Percentiles rank a stretch among this genome's conserved stretches.
Conservation (phyloP, 352 stramenopile genomes). For the Phytophthora aleatoria region DNA sequence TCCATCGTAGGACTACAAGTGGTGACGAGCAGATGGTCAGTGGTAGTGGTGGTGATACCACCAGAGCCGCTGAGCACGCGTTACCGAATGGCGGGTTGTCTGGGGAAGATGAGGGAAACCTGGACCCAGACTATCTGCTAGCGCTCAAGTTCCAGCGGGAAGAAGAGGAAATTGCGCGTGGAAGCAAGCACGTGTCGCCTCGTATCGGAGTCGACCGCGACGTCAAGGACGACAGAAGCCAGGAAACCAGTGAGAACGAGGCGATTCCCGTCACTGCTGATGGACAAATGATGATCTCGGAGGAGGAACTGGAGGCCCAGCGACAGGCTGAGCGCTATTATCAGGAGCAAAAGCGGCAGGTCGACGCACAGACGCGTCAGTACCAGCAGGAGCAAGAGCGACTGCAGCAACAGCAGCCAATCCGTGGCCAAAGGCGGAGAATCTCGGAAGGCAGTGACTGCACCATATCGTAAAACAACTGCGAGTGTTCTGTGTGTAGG, state of each 20-base stretch:
- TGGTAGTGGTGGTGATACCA: conserved; percentile 3
- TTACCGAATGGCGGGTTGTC: conserved; percentile 19
- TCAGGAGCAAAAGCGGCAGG: conserved; percentile 65
- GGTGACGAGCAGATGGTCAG: conserved; percentile 1
- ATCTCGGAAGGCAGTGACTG: conserved; percentile 43
- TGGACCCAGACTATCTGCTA: conserved; percentile 74
- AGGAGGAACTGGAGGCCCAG: conserved; percentile 74
- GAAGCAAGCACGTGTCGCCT: conserved; percentile 29
- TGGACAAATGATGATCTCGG: conserved; percentile 61
- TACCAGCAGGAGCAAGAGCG: conserved; percentile 43
- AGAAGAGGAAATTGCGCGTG: conserved; percentile 55
- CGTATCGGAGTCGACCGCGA: conserved; percentile 8
- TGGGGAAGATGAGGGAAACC: conserved; percentile 16
- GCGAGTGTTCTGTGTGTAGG: neutral
- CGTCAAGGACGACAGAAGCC: conserved; percentile 1
- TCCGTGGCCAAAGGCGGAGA: conserved; percentile 21
- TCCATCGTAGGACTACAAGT: neutral
- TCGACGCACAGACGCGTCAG: conserved; percentile 46
- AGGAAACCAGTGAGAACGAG: conserved; percentile 41
- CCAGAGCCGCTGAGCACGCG: conserved; percentile 17
- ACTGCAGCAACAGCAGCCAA: conserved; percentile 35
- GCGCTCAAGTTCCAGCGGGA: conserved; percentile 79
- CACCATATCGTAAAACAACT: conserved; percentile 46
- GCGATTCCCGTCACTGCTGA: conserved; percentile 45
- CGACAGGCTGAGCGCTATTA: conserved; percentile 73